Conservation (phyloP, 257 asterid species). For the Handroanthus guayacan region DNA sequence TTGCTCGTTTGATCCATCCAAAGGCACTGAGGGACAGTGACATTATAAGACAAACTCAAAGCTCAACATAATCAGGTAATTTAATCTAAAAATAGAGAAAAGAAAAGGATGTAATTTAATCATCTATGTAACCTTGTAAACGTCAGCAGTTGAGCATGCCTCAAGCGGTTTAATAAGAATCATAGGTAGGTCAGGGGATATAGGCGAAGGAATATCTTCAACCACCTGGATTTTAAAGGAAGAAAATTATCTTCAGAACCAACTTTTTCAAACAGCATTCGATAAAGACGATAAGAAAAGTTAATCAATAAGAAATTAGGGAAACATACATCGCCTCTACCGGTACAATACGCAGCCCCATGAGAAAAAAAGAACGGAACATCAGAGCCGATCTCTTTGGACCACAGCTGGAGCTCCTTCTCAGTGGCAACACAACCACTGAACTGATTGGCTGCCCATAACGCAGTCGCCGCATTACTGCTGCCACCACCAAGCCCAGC, state of each 20-base stretch:
- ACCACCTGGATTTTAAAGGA: slow-evolving; percentile 60
- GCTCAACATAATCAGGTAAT: slow-evolving; percentile 16
- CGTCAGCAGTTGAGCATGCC: slow-evolving; percentile 97
- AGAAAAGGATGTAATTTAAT: background rate
- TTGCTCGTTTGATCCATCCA: slow-evolving; percentile 69
- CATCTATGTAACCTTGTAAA: slow-evolving; percentile 74
- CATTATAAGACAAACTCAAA: slow-evolving; percentile 12
- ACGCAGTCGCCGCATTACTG: slow-evolving; percentile 98
- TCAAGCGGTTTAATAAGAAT: slow-evolving; percentile 92
- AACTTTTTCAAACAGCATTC: background rate
- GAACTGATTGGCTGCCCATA: slow-evolving; percentile 99
- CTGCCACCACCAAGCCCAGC: slow-evolving; percentile 99
- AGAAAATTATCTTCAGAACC: background rate
- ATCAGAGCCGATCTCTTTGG: slow-evolving; percentile 95
- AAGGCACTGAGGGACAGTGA: slow-evolving; percentile 61
- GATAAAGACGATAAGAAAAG: background rate
- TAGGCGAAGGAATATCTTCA: slow-evolving; percentile 71
- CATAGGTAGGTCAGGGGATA: slow-evolving; percentile 74
- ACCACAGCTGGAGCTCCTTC: slow-evolving; percentile 95
- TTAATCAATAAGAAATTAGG: background rate
- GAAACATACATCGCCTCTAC: slow-evolving; percentile 89
- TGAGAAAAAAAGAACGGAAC: slow-evolving; percentile 95
- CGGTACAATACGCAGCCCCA: slow-evolving; percentile 95
- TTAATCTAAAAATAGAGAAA: background rate
- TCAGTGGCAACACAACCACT: slow-evolving; percentile 84